These are phyloP conservation scores for Cercis canadensis DNA, from an alignment of 306 rosid species.

Conservation along the genomic window DNA sequence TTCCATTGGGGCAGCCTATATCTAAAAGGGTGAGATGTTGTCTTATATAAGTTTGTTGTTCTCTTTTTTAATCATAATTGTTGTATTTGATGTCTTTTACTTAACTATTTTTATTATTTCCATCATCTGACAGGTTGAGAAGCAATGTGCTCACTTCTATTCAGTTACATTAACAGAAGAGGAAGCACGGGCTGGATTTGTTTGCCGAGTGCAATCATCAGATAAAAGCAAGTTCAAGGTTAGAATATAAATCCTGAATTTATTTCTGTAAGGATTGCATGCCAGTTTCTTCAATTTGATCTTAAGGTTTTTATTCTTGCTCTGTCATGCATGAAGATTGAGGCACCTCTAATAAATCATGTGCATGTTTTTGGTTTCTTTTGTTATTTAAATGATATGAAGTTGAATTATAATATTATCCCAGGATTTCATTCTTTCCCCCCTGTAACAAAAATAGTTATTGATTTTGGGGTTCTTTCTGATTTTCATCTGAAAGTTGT, in stretches of 20 bases:
- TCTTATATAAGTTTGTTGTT: constrained; percentile 8
- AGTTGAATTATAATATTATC: too few relatives aligned
- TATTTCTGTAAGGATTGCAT: constrained; percentile 14
- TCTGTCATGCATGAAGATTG: neutral
- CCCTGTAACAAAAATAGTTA: neutral
- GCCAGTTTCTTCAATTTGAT: constrained; percentile 14
- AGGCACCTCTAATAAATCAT: too few relatives aligned
- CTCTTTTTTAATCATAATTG: constrained; percentile 8
- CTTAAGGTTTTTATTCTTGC: constrained; percentile 14
- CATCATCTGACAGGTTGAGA: constrained; percentile 77
- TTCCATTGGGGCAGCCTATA: constrained; percentile 66
- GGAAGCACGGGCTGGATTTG: constrained; percentile 86
- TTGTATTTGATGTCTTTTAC: constrained; percentile 9
- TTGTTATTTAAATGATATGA: too few relatives aligned
- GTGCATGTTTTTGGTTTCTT: too few relatives aligned
- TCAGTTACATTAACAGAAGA: constrained; percentile 80
- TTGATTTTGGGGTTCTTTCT: too few relatives aligned
- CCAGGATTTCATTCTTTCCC: too few relatives aligned
- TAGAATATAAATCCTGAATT: neutral
- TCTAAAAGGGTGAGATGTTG: constrained; percentile 66
- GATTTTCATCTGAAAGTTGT: neutral
- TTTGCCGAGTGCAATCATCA: constrained; percentile 90
- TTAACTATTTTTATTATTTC: constrained; percentile 16
- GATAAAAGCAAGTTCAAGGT: constrained; percentile 99
- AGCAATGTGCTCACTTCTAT: constrained; percentile 97